A percentile compares a stretch with the other conserved stretches of the same genome.
These are phyloP conservation scores for Ziziphus jujuba DNA, from an alignment of 306 rosid species.

Conservation along the genomic window DNA sequence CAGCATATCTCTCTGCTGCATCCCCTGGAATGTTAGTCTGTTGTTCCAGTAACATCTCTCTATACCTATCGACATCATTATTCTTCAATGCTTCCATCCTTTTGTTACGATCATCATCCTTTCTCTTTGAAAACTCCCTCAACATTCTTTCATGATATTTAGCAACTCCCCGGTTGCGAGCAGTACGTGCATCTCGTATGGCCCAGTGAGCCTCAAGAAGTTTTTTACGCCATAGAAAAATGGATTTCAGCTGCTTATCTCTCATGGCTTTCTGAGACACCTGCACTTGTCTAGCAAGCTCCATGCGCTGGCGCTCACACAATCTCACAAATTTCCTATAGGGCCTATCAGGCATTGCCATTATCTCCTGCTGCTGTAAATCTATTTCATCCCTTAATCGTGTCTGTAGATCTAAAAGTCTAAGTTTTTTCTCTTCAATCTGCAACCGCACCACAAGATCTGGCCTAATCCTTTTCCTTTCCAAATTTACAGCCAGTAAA, in stretches of 20 bases:
- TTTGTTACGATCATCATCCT: constrained; percentile 87
- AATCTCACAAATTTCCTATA: constrained; percentile 88
- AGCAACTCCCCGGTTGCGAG: constrained; percentile 96
- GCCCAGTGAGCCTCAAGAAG: constrained; percentile 97
- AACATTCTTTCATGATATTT: constrained; percentile 94
- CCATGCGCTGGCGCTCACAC: constrained; percentile 97
- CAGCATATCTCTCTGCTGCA: constrained; percentile 96
- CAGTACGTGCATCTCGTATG: constrained; percentile 94
- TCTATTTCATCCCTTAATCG: constrained; percentile 94
- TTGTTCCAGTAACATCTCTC: constrained; percentile 96
- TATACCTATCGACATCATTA: constrained; percentile 95
- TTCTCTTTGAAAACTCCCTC: constrained; percentile 90
- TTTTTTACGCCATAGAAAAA: constrained; percentile 95
- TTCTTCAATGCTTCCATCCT: constrained; percentile 98
- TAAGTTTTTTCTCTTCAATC: constrained; percentile 93
- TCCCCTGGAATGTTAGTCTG: constrained; percentile 88
- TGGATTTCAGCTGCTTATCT: constrained; percentile 92
- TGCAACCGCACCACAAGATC: constrained; percentile 90
- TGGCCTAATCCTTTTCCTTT: constrained; percentile 92
- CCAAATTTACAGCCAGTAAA: constrained; percentile 81
- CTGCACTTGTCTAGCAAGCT: constrained; percentile 88
- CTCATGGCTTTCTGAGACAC: constrained; percentile 82
- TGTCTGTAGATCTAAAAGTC: constrained; percentile 82
- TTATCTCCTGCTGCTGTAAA: constrained; percentile 96
- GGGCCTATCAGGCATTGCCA: constrained; percentile 98